A percentile compares a stretch with the other conserved stretches of the same genome.
These are phyloP conservation scores for Radiomyces spectabilis DNA, from an alignment of 192 early-diverging fungal genomes.

Conservation along the genomic window DNA sequence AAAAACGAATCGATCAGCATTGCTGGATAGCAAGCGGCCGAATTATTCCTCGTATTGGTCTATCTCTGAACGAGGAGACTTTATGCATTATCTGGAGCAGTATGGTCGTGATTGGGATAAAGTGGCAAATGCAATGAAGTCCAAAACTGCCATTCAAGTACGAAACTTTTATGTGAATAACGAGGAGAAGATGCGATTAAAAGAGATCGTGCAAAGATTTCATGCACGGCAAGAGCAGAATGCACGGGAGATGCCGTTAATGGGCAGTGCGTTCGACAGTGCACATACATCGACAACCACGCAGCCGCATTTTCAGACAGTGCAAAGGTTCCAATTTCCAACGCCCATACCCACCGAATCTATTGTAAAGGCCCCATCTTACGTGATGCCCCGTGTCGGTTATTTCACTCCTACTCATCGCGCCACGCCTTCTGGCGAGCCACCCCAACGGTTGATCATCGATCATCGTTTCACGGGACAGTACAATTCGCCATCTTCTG, in stretches of 20 bases:
- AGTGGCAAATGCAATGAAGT: constrained; percentile 62
- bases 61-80: constrained; percentile 68
- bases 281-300: neutral
- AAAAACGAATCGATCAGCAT: neutral
- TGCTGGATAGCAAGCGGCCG: constrained; percentile 10
- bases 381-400: neutral
- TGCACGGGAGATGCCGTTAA: constrained; percentile 9
- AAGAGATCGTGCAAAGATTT: constrained; percentile 11
- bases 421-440: neutral
- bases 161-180: constrained; percentile 75
- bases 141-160: constrained; percentile 78
- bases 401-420: neutral
- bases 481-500: neutral
- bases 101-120: constrained; percentile 75
- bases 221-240: neutral
- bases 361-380: neutral
- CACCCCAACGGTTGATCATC: neutral
- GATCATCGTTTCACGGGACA: neutral
- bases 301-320: constrained; percentile 10
- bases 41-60: constrained; percentile 85
- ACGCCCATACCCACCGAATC: neutral
- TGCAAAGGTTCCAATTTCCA: constrained; percentile 17
- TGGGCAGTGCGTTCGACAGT: constrained; percentile 14
- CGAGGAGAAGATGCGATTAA: constrained; percentile 26
- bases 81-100: constrained; percentile 48